Evolutionary conservation across 805 yeast genomes (phyloP).

Genomic region (Nakazawaea holstii): DNA sequence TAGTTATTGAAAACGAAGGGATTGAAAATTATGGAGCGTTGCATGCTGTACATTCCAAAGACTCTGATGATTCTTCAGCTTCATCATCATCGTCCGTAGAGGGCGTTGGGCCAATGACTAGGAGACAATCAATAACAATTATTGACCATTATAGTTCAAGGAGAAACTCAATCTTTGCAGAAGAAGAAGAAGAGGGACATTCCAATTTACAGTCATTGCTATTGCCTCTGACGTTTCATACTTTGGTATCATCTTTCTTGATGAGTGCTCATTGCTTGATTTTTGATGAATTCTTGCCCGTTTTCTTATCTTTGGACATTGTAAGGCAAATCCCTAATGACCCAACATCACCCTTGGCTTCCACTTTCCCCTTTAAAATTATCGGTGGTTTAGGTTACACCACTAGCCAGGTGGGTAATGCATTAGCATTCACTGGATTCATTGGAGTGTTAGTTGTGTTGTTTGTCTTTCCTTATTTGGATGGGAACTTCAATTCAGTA

Average conservation of each 20-base stretch:
- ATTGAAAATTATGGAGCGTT: background rate
- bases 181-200: background rate
- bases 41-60: background rate
- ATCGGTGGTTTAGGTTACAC: constrained; percentile 49
- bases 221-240: constrained; percentile 6
- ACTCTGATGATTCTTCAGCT: background rate
- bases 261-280: constrained; percentile 42
- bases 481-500: constrained; percentile 40
- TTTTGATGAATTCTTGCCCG: constrained; percentile 50
- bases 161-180: background rate
- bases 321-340: background rate
- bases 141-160: constrained; percentile 1
- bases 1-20: background rate
- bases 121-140: constrained; percentile 7
- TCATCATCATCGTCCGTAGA: constrained; percentile 2
- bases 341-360: constrained; percentile 8
- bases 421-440: constrained; percentile 49
- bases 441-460: constrained; percentile 45
- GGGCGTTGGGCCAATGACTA: constrained; percentile 8
- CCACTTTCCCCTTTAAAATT: constrained; percentile 41
- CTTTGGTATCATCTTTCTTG: constrained; percentile 29
- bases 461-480: constrained; percentile 46
- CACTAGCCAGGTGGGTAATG: constrained; percentile 41
- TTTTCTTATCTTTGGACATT: constrained; percentile 27
- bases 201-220: constrained; percentile 15